phyloP scores from a whole-genome alignment of 1,284 basidiomycete species.

The Crepidotus sp. region DNA sequence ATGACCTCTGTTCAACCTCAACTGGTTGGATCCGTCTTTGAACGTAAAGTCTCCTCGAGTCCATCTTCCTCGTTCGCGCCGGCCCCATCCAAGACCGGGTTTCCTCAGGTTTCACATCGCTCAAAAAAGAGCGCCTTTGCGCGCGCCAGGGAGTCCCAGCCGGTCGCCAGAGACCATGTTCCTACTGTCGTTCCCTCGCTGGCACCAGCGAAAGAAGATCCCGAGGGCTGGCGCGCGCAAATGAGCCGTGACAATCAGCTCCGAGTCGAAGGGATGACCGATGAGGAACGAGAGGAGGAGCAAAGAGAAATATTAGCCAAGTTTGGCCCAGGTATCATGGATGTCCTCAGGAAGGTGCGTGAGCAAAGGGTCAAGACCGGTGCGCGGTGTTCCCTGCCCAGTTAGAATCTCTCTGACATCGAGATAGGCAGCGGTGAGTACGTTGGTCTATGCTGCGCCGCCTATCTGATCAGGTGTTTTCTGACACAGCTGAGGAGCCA shows the following conservation, averaged over 20 bases:
- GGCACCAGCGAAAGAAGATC: not conserved
- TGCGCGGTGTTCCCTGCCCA: not conserved
- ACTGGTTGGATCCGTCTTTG: slow-evolving; percentile 12
- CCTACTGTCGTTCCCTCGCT: slow-evolving; percentile 5
- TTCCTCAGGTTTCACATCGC: slow-evolving; percentile 15
- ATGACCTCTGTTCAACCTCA: not conserved
- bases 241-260: slow-evolving; percentile 49
- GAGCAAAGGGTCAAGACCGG: slow-evolving; percentile 33
- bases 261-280: slow-evolving; percentile 47
- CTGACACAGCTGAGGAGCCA: not conserved
- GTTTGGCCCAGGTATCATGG: slow-evolving; percentile 57
- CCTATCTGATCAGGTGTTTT: not conserved
- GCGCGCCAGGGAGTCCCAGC: slow-evolving; percentile 9
- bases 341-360: slow-evolving; percentile 47
- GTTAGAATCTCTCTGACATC: not conserved
- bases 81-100: slow-evolving; percentile 9
- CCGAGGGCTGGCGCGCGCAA: slow-evolving; percentile 34
- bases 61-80: slow-evolving; percentile 4
- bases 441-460: not conserved
- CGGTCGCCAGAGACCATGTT: not conserved
- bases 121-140: slow-evolving; percentile 18
- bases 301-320: slow-evolving; percentile 53
- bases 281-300: slow-evolving; percentile 50
- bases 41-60: slow-evolving; percentile 4
- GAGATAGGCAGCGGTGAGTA: not conserved